A percentile compares a stretch with the other conserved stretches of the same genome.
These are phyloP conservation scores for Diaporthe citriasiana DNA, from an alignment of 2,329 filamentous ascomycete genomes.

Conservation along the genomic window DNA sequence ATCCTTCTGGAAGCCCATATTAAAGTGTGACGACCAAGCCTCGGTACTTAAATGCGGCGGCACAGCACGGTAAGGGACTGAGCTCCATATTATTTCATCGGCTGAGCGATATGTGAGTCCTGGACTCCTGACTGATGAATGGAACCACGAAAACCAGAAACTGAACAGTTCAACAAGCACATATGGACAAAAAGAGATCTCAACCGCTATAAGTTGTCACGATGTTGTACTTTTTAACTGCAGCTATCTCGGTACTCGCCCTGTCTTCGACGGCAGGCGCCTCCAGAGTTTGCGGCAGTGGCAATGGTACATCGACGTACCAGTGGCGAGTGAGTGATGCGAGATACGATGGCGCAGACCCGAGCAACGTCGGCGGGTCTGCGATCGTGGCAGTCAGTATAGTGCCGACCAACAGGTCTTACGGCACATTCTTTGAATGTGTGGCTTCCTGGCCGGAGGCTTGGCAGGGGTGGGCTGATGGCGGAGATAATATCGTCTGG, in stretches of 20 bases:
- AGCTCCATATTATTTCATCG: not conserved
- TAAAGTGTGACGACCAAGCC: conserved; percentile 4
- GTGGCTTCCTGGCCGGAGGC: conserved; percentile 53
- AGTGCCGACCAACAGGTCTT: conserved; percentile 45
- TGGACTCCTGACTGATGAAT: not conserved
- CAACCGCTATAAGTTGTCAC: not conserved
- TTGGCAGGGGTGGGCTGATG: conserved; percentile 52
- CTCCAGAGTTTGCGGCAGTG: not conserved
- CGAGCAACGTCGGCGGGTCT: conserved; percentile 30
- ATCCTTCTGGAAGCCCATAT: not conserved
- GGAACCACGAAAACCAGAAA: not conserved
- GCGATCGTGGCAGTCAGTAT: conserved; percentile 50
- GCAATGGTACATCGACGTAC: not conserved
- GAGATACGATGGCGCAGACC: not conserved
- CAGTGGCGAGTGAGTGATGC: conserved; percentile 14
- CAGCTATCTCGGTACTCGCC: not conserved
- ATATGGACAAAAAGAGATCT: not conserved
- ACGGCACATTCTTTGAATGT: conserved; percentile 51
- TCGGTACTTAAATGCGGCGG: not conserved
- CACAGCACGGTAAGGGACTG: not conserved
- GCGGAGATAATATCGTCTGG: conserved; percentile 51
- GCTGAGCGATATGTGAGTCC: not conserved
- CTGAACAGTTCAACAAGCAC: too few species aligned
- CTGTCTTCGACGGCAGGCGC: not conserved
- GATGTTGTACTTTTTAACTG: not conserved